Evolutionary conservation across 768 basidiomycete species (phyloP).

Genomic region (Tephrocybe sp.): DNA sequence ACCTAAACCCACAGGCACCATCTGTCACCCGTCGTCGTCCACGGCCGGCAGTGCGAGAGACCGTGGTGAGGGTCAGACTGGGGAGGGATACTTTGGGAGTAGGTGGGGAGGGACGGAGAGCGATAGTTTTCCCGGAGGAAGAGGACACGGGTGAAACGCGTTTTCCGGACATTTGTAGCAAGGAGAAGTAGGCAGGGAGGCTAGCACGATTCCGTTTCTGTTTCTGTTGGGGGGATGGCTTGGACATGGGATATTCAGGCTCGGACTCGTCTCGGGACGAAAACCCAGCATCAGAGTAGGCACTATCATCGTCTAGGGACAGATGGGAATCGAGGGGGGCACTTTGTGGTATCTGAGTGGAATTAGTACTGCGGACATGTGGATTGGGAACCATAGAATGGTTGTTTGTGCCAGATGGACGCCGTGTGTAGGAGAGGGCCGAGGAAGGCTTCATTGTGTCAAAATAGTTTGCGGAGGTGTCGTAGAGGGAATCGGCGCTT

Average conservation of each 20-base stretch:
- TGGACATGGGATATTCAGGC: slow-evolving; percentile 27
- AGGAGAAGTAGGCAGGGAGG: slow-evolving; percentile 73
- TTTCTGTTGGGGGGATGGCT: slow-evolving; percentile 36
- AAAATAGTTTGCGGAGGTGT: slow-evolving; percentile 40
- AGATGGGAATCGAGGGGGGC: slow-evolving; percentile 38
- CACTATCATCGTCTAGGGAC: slow-evolving; percentile 46
- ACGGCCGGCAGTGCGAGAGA: slow-evolving; percentile 45
- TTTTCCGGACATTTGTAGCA: slow-evolving; percentile 50
- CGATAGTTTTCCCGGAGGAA: slow-evolving; percentile 45
- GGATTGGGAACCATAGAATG: slow-evolving; percentile 56
- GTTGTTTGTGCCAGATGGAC: slow-evolving; percentile 70
- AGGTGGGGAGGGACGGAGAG: slow-evolving; percentile 51
- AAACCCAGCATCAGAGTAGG: slow-evolving; percentile 37
- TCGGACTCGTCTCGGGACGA: slow-evolving; percentile 37
- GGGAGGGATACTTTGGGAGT: slow-evolving; percentile 52
- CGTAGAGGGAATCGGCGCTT: slow-evolving; percentile 35
- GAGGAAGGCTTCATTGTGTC: slow-evolving; percentile 35
- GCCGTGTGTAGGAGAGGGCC: slow-evolving; percentile 62
- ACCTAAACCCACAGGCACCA: slow-evolving; percentile 28
- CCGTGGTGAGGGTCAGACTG: slow-evolving; percentile 24
- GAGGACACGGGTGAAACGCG: slow-evolving; percentile 42
- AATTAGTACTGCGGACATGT: slow-evolving; percentile 52
- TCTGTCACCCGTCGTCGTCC: slow-evolving; percentile 47
- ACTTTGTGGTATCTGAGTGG: slow-evolving; percentile 38
- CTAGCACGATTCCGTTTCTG: slow-evolving; percentile 65